phyloP scores from a whole-genome alignment of 1,284 basidiomycete genomes.

The Microstroma glucosiphilum region DNA sequence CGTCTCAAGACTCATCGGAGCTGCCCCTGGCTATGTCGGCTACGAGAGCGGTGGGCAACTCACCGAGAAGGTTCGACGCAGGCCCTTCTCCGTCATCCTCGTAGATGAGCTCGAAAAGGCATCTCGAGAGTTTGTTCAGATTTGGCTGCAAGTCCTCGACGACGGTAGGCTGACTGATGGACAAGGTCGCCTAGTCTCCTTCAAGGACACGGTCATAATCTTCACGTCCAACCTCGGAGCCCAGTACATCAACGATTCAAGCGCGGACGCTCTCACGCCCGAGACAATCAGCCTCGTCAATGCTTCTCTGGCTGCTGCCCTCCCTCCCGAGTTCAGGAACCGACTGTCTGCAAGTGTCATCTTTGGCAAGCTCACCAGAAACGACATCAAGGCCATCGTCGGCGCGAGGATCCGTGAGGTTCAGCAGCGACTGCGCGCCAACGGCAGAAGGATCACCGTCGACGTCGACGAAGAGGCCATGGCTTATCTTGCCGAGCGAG shows the following conservation, averaged over 20 bases:
- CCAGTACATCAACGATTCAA: slow-evolving; percentile 56
- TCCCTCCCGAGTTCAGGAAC: slow-evolving; percentile 60
- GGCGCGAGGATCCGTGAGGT: slow-evolving; percentile 58
- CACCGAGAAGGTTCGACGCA: slow-evolving; percentile 53
- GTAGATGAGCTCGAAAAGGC: slow-evolving; percentile 55
- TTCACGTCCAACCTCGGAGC: slow-evolving; percentile 82
- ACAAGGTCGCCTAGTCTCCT: slow-evolving; percentile 57
- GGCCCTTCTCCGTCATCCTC: slow-evolving; percentile 49
- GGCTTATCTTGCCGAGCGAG: slow-evolving; percentile 60
- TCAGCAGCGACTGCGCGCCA: slow-evolving; percentile 67
- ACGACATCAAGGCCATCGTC: slow-evolving; percentile 57
- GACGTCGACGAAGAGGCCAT: slow-evolving; percentile 70
- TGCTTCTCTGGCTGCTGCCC: slow-evolving; percentile 54
- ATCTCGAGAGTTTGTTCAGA: slow-evolving; percentile 56
- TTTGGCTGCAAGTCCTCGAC: slow-evolving; percentile 83
- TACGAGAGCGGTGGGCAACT: slow-evolving; percentile 74
- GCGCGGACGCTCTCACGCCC: slow-evolving; percentile 53
- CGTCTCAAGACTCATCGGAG: slow-evolving; percentile 56
- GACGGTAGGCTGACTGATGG: slow-evolving; percentile 79
- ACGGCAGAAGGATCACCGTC: slow-evolving; percentile 69
- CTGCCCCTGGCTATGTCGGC: slow-evolving; percentile 72
- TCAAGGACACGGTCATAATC: slow-evolving; percentile 84
- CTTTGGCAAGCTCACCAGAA: slow-evolving; percentile 55
- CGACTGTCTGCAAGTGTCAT: slow-evolving; percentile 56
- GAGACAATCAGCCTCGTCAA: slow-evolving; percentile 53